A percentile compares a stretch with the other conserved stretches of the same genome.
Conservation (phyloP, 1,284 basidiomycete genomes). For the Termitomyces sp. region DNA sequence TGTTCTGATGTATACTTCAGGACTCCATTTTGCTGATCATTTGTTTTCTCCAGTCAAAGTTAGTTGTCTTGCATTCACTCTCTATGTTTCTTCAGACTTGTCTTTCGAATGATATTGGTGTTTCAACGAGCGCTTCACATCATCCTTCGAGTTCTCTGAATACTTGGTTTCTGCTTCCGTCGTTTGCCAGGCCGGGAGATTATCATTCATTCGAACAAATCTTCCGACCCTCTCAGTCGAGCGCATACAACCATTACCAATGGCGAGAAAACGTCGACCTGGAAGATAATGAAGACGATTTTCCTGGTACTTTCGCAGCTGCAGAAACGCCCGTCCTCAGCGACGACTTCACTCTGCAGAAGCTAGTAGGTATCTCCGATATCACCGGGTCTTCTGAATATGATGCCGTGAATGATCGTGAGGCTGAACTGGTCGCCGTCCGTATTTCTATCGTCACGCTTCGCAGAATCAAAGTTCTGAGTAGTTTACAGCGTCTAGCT, state of each 20-base stretch:
- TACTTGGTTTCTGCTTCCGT: conserved; percentile 49
- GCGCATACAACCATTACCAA: conserved; percentile 4
- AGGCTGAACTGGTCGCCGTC: conserved; percentile 7
- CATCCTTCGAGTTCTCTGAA: conserved; percentile 21
- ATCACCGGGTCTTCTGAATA: conserved; percentile 8
- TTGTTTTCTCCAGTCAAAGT: conserved; percentile 46
- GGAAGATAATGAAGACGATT: conserved; percentile 26
- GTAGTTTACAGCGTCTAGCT: conserved; percentile 14
- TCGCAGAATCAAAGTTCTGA: not conserved
- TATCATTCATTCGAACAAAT: conserved; percentile 44
- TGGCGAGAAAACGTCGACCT: conserved; percentile 29
- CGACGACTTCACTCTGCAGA: conserved; percentile 32
- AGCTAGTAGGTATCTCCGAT: conserved; percentile 26
- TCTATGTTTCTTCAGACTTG: conserved; percentile 51
- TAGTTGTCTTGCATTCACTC: conserved; percentile 55
- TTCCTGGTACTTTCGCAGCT: conserved; percentile 22
- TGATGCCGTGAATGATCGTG: conserved; percentile 6
- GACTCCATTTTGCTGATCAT: not conserved
- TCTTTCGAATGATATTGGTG: conserved; percentile 22
- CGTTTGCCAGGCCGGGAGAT: conserved; percentile 43
- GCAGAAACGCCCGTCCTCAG: conserved; percentile 13
- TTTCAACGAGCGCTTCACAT: conserved; percentile 1
- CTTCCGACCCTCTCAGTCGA: conserved; percentile 20
- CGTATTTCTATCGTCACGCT: not conserved
- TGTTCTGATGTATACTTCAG: not conserved